A percentile compares a stretch with the other conserved stretches of the same genome.
phyloP scores from a whole-genome alignment of 768 basidiomycete species.

The Lactarius indigo region DNA sequence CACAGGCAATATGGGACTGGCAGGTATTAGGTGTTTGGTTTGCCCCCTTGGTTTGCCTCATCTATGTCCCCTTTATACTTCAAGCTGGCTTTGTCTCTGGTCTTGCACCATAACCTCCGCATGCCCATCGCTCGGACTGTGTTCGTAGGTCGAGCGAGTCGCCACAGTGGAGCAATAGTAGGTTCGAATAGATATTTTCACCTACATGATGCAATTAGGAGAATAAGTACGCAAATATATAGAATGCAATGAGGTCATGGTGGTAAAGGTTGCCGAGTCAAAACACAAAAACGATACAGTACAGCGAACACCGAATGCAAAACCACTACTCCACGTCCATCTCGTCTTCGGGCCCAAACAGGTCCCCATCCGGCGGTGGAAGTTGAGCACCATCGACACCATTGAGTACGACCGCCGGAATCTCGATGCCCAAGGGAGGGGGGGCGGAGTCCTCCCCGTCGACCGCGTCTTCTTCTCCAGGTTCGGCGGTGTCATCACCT shows the following conservation, averaged over 20 bases:
- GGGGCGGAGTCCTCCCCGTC: constrained; percentile 29
- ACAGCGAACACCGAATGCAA: background rate
- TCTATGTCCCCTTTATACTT: constrained; percentile 70
- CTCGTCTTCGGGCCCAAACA: constrained; percentile 23
- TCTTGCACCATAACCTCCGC: constrained; percentile 26
- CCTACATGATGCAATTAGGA: background rate
- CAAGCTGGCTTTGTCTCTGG: constrained; percentile 60
- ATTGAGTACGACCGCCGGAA: constrained; percentile 17
- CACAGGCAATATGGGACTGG: constrained; percentile 69
- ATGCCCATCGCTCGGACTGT: background rate
- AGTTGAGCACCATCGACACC: constrained; percentile 12
- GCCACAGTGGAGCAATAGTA: background rate
- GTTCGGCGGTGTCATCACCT: constrained; percentile 36
- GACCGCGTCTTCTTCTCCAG: constrained; percentile 34
- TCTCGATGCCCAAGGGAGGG: constrained; percentile 17
- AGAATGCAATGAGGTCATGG: background rate
- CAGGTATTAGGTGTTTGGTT: constrained; percentile 79
- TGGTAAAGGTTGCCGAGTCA: background rate
- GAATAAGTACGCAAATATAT: background rate
- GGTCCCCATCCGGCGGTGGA: constrained; percentile 19
- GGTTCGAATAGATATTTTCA: background rate
- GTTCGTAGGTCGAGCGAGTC: background rate
- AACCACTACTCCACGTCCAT: constrained; percentile 33
- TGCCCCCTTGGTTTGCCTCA: constrained; percentile 74
- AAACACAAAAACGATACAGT: background rate